A percentile compares a stretch with the other conserved stretches of the same genome.
phyloP scores from a whole-genome alignment of 2,329 filamentous ascomycete species.

The Zymoseptoria passerinii region DNA sequence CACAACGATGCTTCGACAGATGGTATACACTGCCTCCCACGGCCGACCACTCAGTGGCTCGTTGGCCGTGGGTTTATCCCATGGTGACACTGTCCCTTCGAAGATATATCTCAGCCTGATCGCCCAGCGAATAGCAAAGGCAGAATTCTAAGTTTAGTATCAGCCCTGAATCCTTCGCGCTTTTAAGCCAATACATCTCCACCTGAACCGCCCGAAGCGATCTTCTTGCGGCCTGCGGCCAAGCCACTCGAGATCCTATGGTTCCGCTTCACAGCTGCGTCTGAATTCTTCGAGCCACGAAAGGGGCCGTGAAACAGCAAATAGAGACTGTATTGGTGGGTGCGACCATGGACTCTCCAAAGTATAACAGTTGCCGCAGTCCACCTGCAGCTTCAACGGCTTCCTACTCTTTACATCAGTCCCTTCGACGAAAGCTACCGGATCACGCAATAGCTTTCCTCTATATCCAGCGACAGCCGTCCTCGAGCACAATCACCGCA shows the following conservation, averaged over 20 bases:
- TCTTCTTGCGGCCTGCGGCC: not conserved
- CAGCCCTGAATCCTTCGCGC: not conserved
- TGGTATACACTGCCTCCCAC: not conserved
- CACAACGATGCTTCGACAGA: not conserved
- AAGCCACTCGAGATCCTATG: not conserved
- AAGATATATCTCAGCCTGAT: not conserved
- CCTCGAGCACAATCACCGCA: too few species aligned
- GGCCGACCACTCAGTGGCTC: not conserved
- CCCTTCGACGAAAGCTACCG: too few species aligned
- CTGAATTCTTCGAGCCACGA: not conserved
- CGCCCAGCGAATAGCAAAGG: not conserved
- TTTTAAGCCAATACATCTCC: not conserved
- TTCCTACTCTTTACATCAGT: too few species aligned
- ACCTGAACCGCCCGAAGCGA: not conserved
- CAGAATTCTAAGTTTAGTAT: not conserved
- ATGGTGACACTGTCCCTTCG: not conserved
- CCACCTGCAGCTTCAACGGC: not conserved
- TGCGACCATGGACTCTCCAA: too few species aligned
- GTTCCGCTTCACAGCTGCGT: not conserved
- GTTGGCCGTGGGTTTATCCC: not conserved
- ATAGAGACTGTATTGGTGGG: not conserved
- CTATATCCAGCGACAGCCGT: too few species aligned
- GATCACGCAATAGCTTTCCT: too few species aligned
- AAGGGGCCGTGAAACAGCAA: not conserved
- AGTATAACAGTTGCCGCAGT: not conserved